These are phyloP conservation scores for cucumber (Cucumis sativus) DNA, from an alignment of 306 rosid genomes.

Conservation along the genomic window Cucumber_9930_V3 NC_026661.2:21714001-21714500, in stretches of 20 bases:
- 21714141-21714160: neutral
- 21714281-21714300: neutral
- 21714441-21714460: neutral
- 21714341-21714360: neutral
- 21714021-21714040: neutral
- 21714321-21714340: neutral
- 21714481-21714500: conserved; percentile 40
- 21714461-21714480: neutral
- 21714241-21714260: neutral
- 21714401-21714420: conserved; percentile 15
- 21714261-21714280: no score
- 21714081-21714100: conserved; percentile 1
- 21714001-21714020: neutral
- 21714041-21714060: neutral
- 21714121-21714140: neutral
- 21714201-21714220: neutral
- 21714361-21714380: neutral
- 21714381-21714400: neutral
- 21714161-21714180: neutral
- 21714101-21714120: conserved; percentile 1
- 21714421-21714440: neutral
- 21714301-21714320: neutral
- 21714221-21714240: neutral
- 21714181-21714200: neutral
- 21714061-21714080: neutral